Base-by-base conservation (phyloP, 164 flowering plant species). In the Tetracentron sinense region DNA sequence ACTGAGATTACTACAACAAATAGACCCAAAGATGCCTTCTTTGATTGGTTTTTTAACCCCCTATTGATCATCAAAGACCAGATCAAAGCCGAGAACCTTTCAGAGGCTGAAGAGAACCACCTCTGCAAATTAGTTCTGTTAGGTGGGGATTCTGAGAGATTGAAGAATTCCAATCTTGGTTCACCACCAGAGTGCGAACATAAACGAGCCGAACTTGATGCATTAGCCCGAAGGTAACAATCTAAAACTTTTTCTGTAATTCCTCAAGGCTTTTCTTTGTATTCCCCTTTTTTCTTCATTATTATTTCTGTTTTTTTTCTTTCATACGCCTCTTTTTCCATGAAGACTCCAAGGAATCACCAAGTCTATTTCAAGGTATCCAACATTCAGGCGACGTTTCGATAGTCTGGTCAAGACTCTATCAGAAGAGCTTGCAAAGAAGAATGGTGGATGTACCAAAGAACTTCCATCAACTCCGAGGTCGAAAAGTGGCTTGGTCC, bases 41-140 rank as follows among this genome's bases (percentile, higher is more conserved):
- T 80, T 73, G 94, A 85, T 62, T 84, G 90, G 94, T 90, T 90
- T 77, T 61, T 90, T 23, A 81, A 86, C 64, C 98, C 98, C 22
- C 70, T 90, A 11, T 63, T 90, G 82, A 76, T 90, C 63, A 78
- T 92, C 16, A 93, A 87, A 72, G 96, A 90, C 11, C 98, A 93
- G 73, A 88, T 93, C 42, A 90, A 77, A 79, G 94, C 92, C 7
- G 72, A 71, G 56, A 80, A 77, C 52, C 94, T 93, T 27, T 72
- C 90, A 25, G 88, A 81, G 31, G 77, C 56, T 14, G 91, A 88
- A 80, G 94, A 86, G 68, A 81, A 75, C 17, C 87, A 89, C 64
- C 81, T 93, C 16, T 56, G 80, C 63, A 85, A 78, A 64, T 73
- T 90, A 65, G 97, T 88, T 19, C 55, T 90, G 57, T 74, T 88